Evolutionary conservation across 2,329 filamentous ascomycete genomes (phyloP).

Genomic region (Aaosphaeria arxii): DNA sequence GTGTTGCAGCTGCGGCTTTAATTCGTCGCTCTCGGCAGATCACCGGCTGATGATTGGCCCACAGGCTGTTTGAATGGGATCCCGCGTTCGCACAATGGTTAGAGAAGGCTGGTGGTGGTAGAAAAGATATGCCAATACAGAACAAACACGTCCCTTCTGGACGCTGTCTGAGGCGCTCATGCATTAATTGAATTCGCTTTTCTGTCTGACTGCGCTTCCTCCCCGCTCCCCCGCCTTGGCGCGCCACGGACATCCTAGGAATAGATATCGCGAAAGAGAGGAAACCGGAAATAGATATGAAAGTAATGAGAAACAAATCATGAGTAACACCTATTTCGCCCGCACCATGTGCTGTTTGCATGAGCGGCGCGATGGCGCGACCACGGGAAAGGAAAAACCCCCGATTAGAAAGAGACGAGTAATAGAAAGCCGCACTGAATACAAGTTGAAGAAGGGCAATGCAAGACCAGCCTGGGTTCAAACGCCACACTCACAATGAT

Average conservation of each 20-base stretch:
- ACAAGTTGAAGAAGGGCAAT: slow-evolving; percentile 30
- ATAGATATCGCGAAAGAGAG: slow-evolving; percentile 14
- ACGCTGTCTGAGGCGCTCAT: slow-evolving; percentile 18
- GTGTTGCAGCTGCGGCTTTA: slow-evolving; percentile 27
- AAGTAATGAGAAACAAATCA: neutral
- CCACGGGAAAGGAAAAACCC: too few species aligned
- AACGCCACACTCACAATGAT: slow-evolving; percentile 37
- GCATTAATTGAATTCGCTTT: slow-evolving; percentile 35
- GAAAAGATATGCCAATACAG: slow-evolving; percentile 17
- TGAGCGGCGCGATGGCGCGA: too few species aligned
- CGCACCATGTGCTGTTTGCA: neutral
- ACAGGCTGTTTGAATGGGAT: slow-evolving; percentile 8
- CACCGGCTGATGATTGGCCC: slow-evolving; percentile 30
- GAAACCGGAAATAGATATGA: slow-evolving; percentile 12
- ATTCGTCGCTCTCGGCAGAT: slow-evolving; percentile 29
- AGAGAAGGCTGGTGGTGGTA: slow-evolving; percentile 16
- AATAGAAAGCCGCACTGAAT: slow-evolving; percentile 5
- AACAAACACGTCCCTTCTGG: slow-evolving; percentile 16
- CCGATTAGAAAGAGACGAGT: too few species aligned
- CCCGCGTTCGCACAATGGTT: slow-evolving; percentile 9
- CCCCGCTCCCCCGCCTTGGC: slow-evolving; percentile 23
- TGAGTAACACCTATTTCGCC: slow-evolving; percentile 5
- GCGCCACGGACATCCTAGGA: slow-evolving; percentile 13
- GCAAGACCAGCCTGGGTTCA: slow-evolving; percentile 34
- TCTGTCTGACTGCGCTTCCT: slow-evolving; percentile 21